These are phyloP conservation scores for Aspergillus cristatus DNA, from an alignment of 495 filamentous ascomycete species.

Conservation along the genomic window DNA sequence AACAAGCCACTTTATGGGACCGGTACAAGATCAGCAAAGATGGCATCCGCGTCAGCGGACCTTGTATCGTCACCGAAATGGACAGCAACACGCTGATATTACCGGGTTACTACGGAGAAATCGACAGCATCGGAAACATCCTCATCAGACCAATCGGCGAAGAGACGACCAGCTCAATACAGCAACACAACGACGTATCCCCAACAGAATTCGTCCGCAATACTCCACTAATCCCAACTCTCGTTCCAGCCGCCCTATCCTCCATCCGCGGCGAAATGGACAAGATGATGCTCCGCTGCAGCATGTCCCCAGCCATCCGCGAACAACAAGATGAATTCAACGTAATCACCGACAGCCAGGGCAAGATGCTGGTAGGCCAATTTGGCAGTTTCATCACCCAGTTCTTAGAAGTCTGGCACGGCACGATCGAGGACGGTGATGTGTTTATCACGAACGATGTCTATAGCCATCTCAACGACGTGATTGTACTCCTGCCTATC, in stretches of 20 bases:
- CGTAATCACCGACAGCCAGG: conserved; percentile 37
- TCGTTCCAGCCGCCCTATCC: conserved; percentile 29
- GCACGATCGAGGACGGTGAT: conserved; percentile 38
- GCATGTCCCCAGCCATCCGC: conserved; percentile 43
- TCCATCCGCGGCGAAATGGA: conserved; percentile 44
- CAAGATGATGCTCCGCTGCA: conserved; percentile 40
- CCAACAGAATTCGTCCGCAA: conserved; percentile 30
- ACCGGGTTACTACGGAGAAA: conserved; percentile 34
- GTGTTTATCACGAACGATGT: conserved; percentile 44
- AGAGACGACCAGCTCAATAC: no score
- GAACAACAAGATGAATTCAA: conserved; percentile 48
- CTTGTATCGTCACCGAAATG: conserved; percentile 41
- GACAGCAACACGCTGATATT: conserved; percentile 43
- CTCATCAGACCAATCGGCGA: no score
- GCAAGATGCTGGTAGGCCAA: conserved; percentile 44
- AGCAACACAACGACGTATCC: conserved; percentile 16
- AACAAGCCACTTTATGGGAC: conserved; percentile 34
- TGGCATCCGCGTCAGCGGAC: conserved; percentile 28
- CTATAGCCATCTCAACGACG: conserved; percentile 41
- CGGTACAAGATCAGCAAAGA: conserved; percentile 30
- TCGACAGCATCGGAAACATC: conserved; percentile 38
- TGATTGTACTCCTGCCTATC: conserved; percentile 39
- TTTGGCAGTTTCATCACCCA: conserved; percentile 43
- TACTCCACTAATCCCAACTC: conserved; percentile 30
- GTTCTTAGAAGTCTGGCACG: conserved; percentile 36